Percentiles rank a stretch among this genome's conserved stretches.
Conservation (phyloP, 2,329 filamentous ascomycete genomes). For the Colletotrichum eleusines region DNA sequence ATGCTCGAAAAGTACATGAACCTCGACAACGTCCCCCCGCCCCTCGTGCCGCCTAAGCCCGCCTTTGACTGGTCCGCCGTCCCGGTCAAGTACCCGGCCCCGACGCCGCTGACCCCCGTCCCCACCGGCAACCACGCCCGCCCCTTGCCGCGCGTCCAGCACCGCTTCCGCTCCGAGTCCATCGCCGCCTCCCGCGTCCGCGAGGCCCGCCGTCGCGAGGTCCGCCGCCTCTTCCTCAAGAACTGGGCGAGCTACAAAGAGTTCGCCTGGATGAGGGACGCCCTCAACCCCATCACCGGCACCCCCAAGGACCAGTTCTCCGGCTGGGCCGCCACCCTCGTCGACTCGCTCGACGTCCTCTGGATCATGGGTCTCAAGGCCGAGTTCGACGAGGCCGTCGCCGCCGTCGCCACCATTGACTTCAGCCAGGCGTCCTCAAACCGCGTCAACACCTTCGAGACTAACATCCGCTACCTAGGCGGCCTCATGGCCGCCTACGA, state of each 20-base stretch:
- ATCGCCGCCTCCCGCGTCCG: constrained; percentile 44
- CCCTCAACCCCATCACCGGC: constrained; percentile 57
- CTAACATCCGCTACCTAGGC: constrained; percentile 78
- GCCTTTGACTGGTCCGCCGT: constrained; percentile 56
- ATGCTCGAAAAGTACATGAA: constrained; percentile 52
- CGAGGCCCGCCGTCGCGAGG: constrained; percentile 50
- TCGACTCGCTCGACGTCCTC: constrained; percentile 62
- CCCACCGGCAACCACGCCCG: constrained; percentile 44
- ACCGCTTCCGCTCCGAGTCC: constrained; percentile 47
- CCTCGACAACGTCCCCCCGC: constrained; percentile 33
- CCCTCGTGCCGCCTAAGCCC: constrained; percentile 42
- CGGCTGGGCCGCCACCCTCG: constrained; percentile 61
- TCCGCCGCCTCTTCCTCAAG: constrained; percentile 51
- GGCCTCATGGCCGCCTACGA: constrained; percentile 78
- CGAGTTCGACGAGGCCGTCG: constrained; percentile 64
- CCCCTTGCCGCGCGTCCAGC: constrained; percentile 53
- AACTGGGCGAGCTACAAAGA: constrained; percentile 58
- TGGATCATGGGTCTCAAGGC: constrained; percentile 66
- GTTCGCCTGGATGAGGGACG: constrained; percentile 62
- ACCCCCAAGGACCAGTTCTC: constrained; percentile 56
- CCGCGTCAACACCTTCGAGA: constrained; percentile 74
- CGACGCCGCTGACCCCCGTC: constrained; percentile 43
- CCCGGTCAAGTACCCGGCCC: constrained; percentile 45
- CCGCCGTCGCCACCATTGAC: constrained; percentile 60
- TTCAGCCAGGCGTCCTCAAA: constrained; percentile 55